Percentiles rank a stretch among this genome's conserved stretches.
These are phyloP conservation scores for Leccinum boreale DNA, from an alignment of 768 basidiomycete species.

Conservation along the genomic window DNA sequence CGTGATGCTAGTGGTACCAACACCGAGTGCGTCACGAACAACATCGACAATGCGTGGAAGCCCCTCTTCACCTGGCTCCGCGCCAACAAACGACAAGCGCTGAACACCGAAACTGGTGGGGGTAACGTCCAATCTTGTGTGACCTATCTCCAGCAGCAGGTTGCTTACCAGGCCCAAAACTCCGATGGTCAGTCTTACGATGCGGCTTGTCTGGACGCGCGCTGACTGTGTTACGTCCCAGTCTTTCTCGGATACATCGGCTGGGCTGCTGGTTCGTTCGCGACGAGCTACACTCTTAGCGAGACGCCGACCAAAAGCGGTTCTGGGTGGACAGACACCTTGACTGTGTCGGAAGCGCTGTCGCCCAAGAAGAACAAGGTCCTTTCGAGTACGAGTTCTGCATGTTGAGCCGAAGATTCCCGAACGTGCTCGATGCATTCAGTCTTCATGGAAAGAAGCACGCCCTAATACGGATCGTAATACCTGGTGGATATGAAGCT, in stretches of 20 bases:
- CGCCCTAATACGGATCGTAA: neutral
- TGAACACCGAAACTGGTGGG: slow-evolving; percentile 62
- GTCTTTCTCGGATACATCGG: slow-evolving; percentile 54
- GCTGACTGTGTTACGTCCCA: slow-evolving; percentile 12
- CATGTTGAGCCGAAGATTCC: neutral
- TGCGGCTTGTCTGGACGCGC: neutral
- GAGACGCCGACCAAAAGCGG: slow-evolving; percentile 31
- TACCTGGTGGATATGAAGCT: neutral
- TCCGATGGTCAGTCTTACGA: slow-evolving; percentile 40
- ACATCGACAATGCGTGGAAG: slow-evolving; percentile 44
- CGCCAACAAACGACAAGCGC: slow-evolving; percentile 47
- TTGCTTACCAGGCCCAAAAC: slow-evolving; percentile 44
- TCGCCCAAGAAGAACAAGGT: slow-evolving; percentile 17
- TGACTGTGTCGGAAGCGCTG: slow-evolving; percentile 34
- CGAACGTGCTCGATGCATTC: neutral
- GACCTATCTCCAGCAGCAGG: slow-evolving; percentile 42
- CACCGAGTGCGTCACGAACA: slow-evolving; percentile 51
- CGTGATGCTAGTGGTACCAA: slow-evolving; percentile 33
- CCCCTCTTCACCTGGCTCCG: slow-evolving; percentile 50
- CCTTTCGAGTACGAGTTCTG: slow-evolving; percentile 1
- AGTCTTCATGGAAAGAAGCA: neutral
- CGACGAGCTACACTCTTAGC: slow-evolving; percentile 32
- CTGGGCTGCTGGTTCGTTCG: slow-evolving; percentile 61
- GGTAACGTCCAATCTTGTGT: slow-evolving; percentile 49
- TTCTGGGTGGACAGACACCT: slow-evolving; percentile 36